Evolutionary conservation across 2,329 filamentous ascomycete genomes (phyloP).

Genomic region (Aspergillus sp.): DNA sequence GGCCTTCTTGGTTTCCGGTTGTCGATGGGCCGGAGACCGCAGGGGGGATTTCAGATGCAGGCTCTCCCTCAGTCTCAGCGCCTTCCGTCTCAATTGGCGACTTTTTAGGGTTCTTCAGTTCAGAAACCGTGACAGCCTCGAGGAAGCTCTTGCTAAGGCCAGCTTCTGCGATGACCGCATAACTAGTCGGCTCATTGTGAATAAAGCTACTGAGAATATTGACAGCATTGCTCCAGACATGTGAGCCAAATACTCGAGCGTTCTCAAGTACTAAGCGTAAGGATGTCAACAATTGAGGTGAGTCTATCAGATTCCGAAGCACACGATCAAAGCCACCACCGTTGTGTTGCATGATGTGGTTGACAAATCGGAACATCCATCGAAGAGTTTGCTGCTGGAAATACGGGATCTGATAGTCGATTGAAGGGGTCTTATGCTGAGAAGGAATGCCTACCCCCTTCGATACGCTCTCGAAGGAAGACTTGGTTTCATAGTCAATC

Average conservation of each 20-base stretch:
- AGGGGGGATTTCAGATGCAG: conserved; percentile 22
- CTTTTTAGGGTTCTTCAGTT: conserved; percentile 31
- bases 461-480: conserved; percentile 62
- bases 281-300: conserved; percentile 73
- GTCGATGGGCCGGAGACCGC: conserved; percentile 20
- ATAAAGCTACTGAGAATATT: conserved; percentile 94
- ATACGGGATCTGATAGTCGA: conserved; percentile 91
- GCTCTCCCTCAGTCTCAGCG: conserved; percentile 15
- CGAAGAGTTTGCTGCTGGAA: conserved; percentile 90
- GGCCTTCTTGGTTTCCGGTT: conserved; percentile 15
- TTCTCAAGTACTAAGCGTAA: conserved; percentile 79
- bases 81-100: conserved; percentile 17
- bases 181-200: conserved; percentile 97
- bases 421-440: conserved; percentile 70
- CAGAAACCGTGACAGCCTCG: conserved; percentile 63
- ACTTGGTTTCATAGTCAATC: conserved; percentile 71
- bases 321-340: conserved; percentile 82
- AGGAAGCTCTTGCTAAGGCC: conserved; percentile 83
- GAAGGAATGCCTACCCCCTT: conserved; percentile 67
- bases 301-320: conserved; percentile 89
- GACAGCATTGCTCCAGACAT: conserved; percentile 93
- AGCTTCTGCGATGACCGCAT: conserved; percentile 90
- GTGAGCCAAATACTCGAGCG: conserved; percentile 74
- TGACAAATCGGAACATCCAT: conserved; percentile 91
- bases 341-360: conserved; percentile 85